Base-by-base conservation (phyloP, 2,329 filamentous ascomycete genomes). In the Sphaceloma murrayae region DNA sequence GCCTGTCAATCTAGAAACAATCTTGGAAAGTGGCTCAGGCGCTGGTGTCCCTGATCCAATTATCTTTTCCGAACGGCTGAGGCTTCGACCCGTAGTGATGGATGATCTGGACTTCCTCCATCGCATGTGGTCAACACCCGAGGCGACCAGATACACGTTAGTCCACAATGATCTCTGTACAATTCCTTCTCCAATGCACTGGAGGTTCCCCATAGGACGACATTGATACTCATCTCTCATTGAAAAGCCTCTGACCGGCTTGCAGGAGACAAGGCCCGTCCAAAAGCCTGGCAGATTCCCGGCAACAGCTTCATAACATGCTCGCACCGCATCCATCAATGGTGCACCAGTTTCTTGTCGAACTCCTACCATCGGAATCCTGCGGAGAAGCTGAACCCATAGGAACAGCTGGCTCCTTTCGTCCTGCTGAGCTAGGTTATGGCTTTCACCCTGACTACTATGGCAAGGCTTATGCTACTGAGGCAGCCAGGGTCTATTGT, bases 401-500 rank as follows among this genome's bases (percentile, higher is more conserved):
- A 2, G 36, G 36, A n/a, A 30, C 36, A 16, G 36, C 36, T n/a
- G 36, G 36, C n/a, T 30, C 36, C 8, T 40, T 40, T 16, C 36
- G 36, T 5, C 36, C 36, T 16, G 4, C 14, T n/a, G 46, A 52
- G 30, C 45, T 54, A 18, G 51, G 51, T 8, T 54, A 54, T 38
- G 39, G 46, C 9, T 52, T 49, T 22, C 45, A 44, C 27, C 46
- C 49, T 4, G 38, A 34, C 8, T 29, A 45, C 14, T 50, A 46
- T 45, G 52, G 52, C 24, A 43, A 46, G 17, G 52, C 51, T 3
- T 52, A 48, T 19, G 52, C 51, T 8, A 48, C 49, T 14, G 51
- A 53, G 38, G 51, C 52, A 4, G 17, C 53, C 45, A 31, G 21
- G 19, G 49, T 48, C 2, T 51, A 45, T 43, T 30, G 24, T 29